Conservation (phyloP, 371 early-diverging fungal genomes). For the Actinomortierella wolfii region DNA sequence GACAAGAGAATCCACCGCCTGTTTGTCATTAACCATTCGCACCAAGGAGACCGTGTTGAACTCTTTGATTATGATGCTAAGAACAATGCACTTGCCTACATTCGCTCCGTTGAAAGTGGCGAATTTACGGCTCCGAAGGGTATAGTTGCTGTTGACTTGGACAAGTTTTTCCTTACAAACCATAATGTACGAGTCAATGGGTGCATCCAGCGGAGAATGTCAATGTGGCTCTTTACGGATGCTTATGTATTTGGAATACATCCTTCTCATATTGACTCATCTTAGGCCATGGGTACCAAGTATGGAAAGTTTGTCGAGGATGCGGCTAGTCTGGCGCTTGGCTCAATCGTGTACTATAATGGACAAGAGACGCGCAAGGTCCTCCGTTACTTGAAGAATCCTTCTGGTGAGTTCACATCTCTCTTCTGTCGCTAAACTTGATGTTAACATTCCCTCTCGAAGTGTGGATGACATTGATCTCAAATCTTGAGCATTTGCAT, state of each 20-base stretch:
- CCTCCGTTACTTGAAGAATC: conserved; percentile 24
- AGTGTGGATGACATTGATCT: no score
- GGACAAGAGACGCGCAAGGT: conserved; percentile 23
- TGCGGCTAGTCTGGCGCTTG: conserved; percentile 20
- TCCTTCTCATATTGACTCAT: background rate
- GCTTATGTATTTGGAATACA: background rate
- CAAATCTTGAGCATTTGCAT: no score
- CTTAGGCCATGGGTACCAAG: conserved; percentile 20
- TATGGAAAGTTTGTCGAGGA: conserved; percentile 33
- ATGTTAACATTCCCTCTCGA: no score
- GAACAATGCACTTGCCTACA: conserved; percentile 17
- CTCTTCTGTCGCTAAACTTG: background rate
- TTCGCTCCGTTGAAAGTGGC: conserved; percentile 22
- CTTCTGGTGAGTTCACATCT: conserved; percentile 19
- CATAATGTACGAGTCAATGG: no score
- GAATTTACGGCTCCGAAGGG: conserved; percentile 32
- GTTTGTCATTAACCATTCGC: conserved; percentile 45
- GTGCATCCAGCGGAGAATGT: no score
- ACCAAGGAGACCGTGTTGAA: conserved; percentile 36
- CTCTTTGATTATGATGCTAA: conserved; percentile 27
- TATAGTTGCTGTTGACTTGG: conserved; percentile 34
- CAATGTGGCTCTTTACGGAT: background rate
- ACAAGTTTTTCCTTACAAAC: conserved; percentile 39
- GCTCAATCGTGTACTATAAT: conserved; percentile 38
- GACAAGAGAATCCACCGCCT: conserved; percentile 14